Conservation (phyloP, 371 early-diverging fungal genomes). For the Circinella minor region DNA sequence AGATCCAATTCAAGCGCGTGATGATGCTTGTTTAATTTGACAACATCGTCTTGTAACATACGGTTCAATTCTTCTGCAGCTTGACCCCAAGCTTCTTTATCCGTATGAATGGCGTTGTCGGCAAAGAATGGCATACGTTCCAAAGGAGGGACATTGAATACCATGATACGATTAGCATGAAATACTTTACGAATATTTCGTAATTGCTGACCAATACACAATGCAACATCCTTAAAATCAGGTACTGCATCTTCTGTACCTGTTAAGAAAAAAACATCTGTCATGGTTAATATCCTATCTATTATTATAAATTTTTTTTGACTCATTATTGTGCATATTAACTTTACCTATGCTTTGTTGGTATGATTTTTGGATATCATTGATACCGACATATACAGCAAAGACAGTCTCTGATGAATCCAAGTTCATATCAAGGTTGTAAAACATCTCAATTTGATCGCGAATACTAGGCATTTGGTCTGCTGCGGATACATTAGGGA, state of each 20-base stretch:
- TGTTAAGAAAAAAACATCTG: conserved; percentile 16
- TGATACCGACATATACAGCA: conserved; percentile 52
- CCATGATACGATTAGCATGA: conserved; percentile 32
- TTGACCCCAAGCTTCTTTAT: conserved; percentile 22
- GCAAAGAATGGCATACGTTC: conserved; percentile 44
- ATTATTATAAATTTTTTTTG: too few relatives aligned
- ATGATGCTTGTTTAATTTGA: conserved; percentile 42
- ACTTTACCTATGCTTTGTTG: conserved; percentile 21
- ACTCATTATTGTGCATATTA: too few relatives aligned
- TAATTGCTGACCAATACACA: conserved; percentile 41
- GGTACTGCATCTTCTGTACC: conserved; percentile 12
- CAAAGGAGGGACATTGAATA: conserved; percentile 48
- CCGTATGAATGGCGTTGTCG: conserved; percentile 9
- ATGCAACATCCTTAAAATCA: conserved; percentile 27
- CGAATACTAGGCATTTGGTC: conserved; percentile 40
- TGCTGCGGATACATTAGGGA: conserved; percentile 22
- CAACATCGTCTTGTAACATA: conserved; percentile 32
- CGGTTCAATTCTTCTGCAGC: conserved; percentile 38
- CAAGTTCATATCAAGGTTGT: conserved; percentile 32
- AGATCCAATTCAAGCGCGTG: conserved; percentile 40
- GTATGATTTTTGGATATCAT: conserved; percentile 35
- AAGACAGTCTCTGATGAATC: conserved; percentile 48
- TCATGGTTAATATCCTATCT: too few relatives aligned
- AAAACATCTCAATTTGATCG: conserved; percentile 51
- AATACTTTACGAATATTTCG: conserved; percentile 34